Conservation (phyloP, 441 rosid species). For the Eutrema salsugineum region DNA sequence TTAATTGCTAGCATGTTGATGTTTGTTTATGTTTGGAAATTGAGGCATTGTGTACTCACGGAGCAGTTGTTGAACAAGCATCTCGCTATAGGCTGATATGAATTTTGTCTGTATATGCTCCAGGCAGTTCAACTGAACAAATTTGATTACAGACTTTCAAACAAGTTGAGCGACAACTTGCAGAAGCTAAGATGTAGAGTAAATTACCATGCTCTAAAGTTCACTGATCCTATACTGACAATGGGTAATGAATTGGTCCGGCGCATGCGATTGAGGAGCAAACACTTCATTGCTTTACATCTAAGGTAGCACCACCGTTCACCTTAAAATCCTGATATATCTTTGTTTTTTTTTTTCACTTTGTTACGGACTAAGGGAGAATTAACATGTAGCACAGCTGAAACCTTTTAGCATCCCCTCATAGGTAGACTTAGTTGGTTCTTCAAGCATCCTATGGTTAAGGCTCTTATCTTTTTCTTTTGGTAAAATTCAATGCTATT, state of each 20-base stretch:
- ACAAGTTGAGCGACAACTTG: constrained; percentile 64
- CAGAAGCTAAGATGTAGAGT: constrained; percentile 92
- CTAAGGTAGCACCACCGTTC: constrained; percentile 50
- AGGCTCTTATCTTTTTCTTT: not conserved
- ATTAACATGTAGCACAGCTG: not conserved
- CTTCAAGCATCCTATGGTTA: not conserved
- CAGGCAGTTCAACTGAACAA: constrained; percentile 87
- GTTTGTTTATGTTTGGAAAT: not conserved
- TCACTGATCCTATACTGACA: constrained; percentile 63
- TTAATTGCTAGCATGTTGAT: constrained; percentile 3
- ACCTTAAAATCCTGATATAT: not conserved
- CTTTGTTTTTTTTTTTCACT: not conserved
- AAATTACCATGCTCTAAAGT: constrained; percentile 78
- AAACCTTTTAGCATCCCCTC: constrained; percentile 3
- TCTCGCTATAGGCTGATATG: constrained; percentile 8
- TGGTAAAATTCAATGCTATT: not conserved
- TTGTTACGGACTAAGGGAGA: not conserved
- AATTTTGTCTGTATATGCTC: constrained; percentile 14
- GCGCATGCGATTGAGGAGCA: constrained; percentile 68
- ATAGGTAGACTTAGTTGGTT: constrained; percentile 1
- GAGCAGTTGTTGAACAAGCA: constrained; percentile 3
- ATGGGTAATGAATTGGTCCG: constrained; percentile 71
- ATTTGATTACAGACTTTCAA: constrained; percentile 90
- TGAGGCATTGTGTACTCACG: not conserved
- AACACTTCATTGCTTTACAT: constrained; percentile 79